Conservation (phyloP, 2,329 filamentous ascomycete genomes). For the Blastomyces parvus region DNA sequence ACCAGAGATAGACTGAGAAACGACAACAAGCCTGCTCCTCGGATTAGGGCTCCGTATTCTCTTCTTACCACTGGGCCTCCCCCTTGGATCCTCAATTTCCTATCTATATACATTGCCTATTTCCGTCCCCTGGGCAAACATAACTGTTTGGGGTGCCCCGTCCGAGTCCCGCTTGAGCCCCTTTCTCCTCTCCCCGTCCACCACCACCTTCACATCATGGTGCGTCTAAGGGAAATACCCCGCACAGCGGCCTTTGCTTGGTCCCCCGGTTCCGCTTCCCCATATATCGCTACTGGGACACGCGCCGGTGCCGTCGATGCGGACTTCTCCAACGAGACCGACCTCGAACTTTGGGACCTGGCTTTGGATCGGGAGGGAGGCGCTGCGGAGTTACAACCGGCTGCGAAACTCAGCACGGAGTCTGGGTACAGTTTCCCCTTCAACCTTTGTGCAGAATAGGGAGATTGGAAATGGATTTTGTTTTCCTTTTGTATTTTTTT, state of each 20-base stretch:
- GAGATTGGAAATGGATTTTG: conserved; percentile 63
- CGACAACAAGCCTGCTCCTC: not conserved
- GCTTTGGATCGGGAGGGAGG: conserved; percentile 66
- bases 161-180: conserved; percentile 7
- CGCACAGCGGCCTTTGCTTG: conserved; percentile 96
- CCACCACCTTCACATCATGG: conserved; percentile 52
- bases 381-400: conserved; percentile 73
- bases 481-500: conserved; percentile 9
- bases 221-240: conserved; percentile 90
- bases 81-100: not conserved
- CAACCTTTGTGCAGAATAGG: conserved; percentile 46
- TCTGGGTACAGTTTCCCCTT: conserved; percentile 56
- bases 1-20: not conserved
- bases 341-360: conserved; percentile 93
- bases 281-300: conserved; percentile 85
- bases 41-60: not conserved
- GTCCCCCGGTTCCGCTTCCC: conserved; percentile 70
- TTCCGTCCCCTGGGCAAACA: not conserved
- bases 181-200: conserved; percentile 10
- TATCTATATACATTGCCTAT: not conserved
- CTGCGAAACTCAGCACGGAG: conserved; percentile 75
- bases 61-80: not conserved
- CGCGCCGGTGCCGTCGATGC: conserved; percentile 90
- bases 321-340: conserved; percentile 95
- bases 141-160: not conserved